phyloP scores from a whole-genome alignment of 371 early-diverging fungal species.

The Zychaea mexicana region DNA sequence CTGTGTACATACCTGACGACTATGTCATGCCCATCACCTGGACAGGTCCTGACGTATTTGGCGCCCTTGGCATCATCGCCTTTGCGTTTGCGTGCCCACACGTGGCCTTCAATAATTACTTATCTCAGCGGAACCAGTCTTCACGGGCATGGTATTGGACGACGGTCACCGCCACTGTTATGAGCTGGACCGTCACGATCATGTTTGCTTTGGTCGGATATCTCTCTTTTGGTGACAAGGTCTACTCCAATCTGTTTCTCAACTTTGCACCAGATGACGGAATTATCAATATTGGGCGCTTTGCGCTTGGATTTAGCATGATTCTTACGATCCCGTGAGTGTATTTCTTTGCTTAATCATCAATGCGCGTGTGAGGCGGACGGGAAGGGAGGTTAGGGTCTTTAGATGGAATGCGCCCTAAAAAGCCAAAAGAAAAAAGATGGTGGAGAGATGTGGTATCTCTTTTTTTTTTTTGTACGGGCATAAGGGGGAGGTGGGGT shows the following conservation, averaged over 20 bases:
- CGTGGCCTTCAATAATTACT: constrained; percentile 58
- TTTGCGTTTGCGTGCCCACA: constrained; percentile 66
- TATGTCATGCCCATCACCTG: constrained; percentile 40
- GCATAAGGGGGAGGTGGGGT: too few species aligned
- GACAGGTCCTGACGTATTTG: constrained; percentile 52
- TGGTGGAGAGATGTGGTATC: too few species aligned
- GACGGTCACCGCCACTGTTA: constrained; percentile 43
- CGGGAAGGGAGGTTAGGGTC: too few species aligned
- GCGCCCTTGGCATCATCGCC: constrained; percentile 66
- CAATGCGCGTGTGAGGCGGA: too few species aligned
- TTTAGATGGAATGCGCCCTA: too few species aligned
- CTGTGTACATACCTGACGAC: constrained; percentile 49
- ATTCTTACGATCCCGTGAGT: constrained; percentile 58
- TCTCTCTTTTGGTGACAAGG: constrained; percentile 54
- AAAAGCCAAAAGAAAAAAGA: too few species aligned
- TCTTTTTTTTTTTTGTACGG: too few species aligned
- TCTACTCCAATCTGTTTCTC: constrained; percentile 58
- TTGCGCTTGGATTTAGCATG: constrained; percentile 56
- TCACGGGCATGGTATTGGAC: constrained; percentile 49
- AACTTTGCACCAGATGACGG: constrained; percentile 57
- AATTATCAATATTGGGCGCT: constrained; percentile 57
- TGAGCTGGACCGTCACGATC: constrained; percentile 56
- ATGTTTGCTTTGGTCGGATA: constrained; percentile 60
- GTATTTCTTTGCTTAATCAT: too few species aligned
- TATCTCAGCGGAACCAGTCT: constrained; percentile 48